These are phyloP conservation scores for Xylariaceae sp. DNA, from an alignment of 2,329 filamentous ascomycete species.

Conservation along the genomic window DNA sequence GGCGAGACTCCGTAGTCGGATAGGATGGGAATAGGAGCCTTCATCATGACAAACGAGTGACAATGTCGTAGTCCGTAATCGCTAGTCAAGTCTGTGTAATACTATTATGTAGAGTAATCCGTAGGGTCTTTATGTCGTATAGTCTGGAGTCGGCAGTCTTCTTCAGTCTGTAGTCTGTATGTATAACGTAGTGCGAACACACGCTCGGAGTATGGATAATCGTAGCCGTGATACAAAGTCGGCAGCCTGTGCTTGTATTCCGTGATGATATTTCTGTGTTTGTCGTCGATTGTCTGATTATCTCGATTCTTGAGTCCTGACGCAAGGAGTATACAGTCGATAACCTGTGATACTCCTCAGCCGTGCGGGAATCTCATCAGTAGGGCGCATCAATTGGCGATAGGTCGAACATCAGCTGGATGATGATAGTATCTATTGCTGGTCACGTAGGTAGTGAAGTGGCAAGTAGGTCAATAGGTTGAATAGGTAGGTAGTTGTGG, in stretches of 20 bases:
- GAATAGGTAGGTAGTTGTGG: too few species aligned
- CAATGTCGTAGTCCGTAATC: background rate
- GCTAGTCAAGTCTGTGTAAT: background rate
- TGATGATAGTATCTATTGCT: too few species aligned
- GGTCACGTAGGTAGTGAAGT: background rate
- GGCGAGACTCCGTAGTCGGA: slow-evolving; percentile 76
- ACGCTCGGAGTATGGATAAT: too few species aligned
- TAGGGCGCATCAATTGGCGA: slow-evolving; percentile 34
- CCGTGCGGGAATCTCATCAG: slow-evolving; percentile 42
- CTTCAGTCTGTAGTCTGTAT: background rate
- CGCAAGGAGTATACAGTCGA: slow-evolving; percentile 60
- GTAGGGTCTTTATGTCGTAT: background rate
- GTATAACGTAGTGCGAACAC: too few species aligned
- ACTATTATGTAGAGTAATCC: background rate
- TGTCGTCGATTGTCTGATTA: slow-evolving; percentile 13
- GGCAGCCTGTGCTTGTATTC: too few species aligned
- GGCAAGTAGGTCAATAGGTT: too few species aligned
- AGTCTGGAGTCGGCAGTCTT: background rate
- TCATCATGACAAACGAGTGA: slow-evolving; percentile 38
- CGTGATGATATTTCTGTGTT: background rate
- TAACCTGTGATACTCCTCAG: slow-evolving; percentile 57
- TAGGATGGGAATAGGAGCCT: slow-evolving; percentile 56
- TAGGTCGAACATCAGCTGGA: background rate
- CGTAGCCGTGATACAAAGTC: too few species aligned
- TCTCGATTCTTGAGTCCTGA: slow-evolving; percentile 43